phyloP scores from a whole-genome alignment of 2,329 filamentous ascomycete species.

The Fusarium concolor region DNA sequence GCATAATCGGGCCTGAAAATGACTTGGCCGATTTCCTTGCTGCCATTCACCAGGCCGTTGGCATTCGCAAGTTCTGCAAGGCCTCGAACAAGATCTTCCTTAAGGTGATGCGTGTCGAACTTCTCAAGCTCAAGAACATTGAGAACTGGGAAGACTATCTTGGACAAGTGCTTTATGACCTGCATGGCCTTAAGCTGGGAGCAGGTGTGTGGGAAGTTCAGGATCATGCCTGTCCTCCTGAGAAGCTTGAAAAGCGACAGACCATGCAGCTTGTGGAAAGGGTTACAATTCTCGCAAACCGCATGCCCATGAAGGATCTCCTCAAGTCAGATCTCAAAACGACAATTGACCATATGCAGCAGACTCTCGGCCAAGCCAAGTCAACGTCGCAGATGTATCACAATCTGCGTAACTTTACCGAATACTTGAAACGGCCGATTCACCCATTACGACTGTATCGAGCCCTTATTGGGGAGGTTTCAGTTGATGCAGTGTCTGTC shows the following conservation, averaged over 20 bases:
- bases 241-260: conserved; percentile 82
- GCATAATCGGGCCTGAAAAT: conserved; percentile 74
- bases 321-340: conserved; percentile 90
- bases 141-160: conserved; percentile 89
- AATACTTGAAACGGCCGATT: conserved; percentile 85
- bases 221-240: conserved; percentile 83
- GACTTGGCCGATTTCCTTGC: conserved; percentile 84
- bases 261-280: conserved; percentile 86
- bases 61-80: conserved; percentile 87
- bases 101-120: conserved; percentile 87
- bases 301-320: conserved; percentile 89
- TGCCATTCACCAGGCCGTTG: conserved; percentile 84
- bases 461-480: conserved; percentile 81
- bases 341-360: conserved; percentile 93
- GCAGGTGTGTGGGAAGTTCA: conserved; percentile 73
- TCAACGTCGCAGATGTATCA: conserved; percentile 83
- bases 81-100: conserved; percentile 87
- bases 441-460: conserved; percentile 83
- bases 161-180: conserved; percentile 84
- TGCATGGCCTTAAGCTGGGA: conserved; percentile 83
- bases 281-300: conserved; percentile 81
- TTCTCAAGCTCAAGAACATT: conserved; percentile 79
- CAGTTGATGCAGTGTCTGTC: conserved; percentile 77
- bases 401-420: conserved; percentile 84
- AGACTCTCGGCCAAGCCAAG: conserved; percentile 83